Evolutionary conservation across 768 basidiomycete species (phyloP).

Genomic region (Russula sp.): DNA sequence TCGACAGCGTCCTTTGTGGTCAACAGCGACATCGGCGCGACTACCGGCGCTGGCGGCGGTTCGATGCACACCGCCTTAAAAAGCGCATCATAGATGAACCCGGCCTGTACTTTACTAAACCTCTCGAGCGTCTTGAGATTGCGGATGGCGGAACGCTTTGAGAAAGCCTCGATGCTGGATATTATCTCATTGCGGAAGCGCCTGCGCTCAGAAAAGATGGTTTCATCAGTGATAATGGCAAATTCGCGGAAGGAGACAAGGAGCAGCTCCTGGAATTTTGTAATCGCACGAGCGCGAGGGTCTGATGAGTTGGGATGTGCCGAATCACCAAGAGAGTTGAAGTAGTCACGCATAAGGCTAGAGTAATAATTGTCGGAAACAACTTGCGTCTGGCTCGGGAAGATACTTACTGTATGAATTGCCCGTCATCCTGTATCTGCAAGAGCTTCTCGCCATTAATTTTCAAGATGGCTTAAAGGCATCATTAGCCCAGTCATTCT

Average conservation of each 20-base stretch:
- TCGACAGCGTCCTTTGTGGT: conserved; percentile 49
- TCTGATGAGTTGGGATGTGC: conserved; percentile 88
- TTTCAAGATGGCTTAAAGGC: conserved; percentile 75
- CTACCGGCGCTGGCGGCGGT: conserved; percentile 47
- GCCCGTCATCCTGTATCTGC: conserved; percentile 93
- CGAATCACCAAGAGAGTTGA: conserved; percentile 85
- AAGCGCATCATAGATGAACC: conserved; percentile 85
- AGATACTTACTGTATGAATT: conserved; percentile 75
- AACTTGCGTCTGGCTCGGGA: background rate
- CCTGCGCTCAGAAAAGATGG: conserved; percentile 78
- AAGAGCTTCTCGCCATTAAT: conserved; percentile 92
- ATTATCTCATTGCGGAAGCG: conserved; percentile 86
- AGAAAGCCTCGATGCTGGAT: conserved; percentile 87
- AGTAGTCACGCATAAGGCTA: conserved; percentile 94
- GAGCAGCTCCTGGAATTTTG: conserved; percentile 93
- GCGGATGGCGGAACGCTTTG: conserved; percentile 84
- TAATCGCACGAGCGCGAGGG: conserved; percentile 86
- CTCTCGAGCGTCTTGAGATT: conserved; percentile 74
- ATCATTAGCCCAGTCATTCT: background rate
- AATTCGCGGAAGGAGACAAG: conserved; percentile 98
- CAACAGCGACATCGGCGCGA: conserved; percentile 45
- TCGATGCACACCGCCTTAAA: conserved; percentile 78
- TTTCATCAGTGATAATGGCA: conserved; percentile 91
- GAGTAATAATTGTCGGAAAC: background rate
- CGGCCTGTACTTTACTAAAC: conserved; percentile 82